Evolutionary conservation across 78 protist genomes (phyloP).

Genomic region (Pigoraptor vietnamica): DNA sequence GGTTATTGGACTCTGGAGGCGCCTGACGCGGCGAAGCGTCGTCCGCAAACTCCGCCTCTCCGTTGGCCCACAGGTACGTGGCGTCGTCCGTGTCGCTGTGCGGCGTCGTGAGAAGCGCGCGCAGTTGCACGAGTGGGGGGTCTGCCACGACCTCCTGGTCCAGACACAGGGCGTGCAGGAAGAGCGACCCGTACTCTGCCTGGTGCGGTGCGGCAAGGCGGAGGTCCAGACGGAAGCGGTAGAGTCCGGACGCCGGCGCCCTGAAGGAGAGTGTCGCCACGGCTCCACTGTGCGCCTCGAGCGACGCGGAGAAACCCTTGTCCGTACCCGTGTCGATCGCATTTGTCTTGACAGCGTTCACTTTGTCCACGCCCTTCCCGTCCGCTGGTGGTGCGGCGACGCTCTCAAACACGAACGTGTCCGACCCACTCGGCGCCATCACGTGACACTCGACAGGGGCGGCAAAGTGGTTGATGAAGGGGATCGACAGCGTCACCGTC

Average conservation of each 20-base stretch:
- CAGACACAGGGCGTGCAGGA: neutral
- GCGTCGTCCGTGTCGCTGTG: neutral
- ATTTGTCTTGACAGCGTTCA: neutral
- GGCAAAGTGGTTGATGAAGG: neutral
- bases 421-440: neutral
- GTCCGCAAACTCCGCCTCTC: neutral
- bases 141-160: neutral
- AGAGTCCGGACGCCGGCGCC: neutral
- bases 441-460: neutral
- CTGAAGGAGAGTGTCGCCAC: neutral
- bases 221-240: neutral
- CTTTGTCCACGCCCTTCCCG: neutral
- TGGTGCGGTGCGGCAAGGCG: neutral
- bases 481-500: neutral
- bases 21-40: neutral
- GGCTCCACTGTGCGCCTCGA: neutral
- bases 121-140: neutral
- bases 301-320: neutral
- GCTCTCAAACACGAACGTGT: neutral
- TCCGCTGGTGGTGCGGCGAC: neutral
- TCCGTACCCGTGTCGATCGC: neutral
- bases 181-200: neutral
- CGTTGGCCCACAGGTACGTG: neutral
- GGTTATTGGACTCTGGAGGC: neutral
- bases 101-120: neutral